Evolutionary conservation across 164 flowering plant species (phyloP).

Genomic region (Platanus orientalis): DNA sequence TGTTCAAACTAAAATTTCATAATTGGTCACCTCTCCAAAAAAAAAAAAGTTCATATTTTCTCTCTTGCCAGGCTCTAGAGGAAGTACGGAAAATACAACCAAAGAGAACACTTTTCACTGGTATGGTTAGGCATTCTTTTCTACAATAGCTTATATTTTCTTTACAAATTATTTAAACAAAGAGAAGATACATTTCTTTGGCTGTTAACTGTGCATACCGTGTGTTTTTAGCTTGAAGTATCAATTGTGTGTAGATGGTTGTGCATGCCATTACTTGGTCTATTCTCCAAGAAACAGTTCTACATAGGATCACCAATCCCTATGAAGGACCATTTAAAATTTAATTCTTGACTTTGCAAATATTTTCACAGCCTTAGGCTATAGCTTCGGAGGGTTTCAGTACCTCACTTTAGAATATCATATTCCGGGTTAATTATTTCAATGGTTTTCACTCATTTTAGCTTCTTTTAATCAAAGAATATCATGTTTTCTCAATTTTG

Average conservation of each 20-base stretch:
- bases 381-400: too few relatives aligned
- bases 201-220: not conserved
- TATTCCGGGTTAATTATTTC: not conserved
- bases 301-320: too few relatives aligned
- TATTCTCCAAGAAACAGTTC: too few relatives aligned
- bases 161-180: not conserved
- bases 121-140: slow-evolving; percentile 29
- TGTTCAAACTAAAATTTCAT: slow-evolving; percentile 3
- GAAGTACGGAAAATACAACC: slow-evolving; percentile 89
- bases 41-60: too few relatives aligned
- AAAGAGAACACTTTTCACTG: slow-evolving; percentile 82
- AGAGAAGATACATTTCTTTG: not conserved
- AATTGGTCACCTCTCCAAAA: too few relatives aligned
- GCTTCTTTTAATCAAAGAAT: not conserved
- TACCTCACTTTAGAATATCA: not conserved
- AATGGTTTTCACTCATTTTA: too few relatives aligned
- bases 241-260: not conserved
- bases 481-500: not conserved
- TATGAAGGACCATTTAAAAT: too few relatives aligned
- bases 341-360: too few relatives aligned
- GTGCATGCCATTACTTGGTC: not conserved
- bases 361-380: not conserved
- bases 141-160: not conserved
- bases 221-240: not conserved
- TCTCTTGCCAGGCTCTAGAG: slow-evolving; percentile 62